phyloP scores from a whole-genome alignment of 2,329 filamentous ascomycete species.

The Thelonectria olida region DNA sequence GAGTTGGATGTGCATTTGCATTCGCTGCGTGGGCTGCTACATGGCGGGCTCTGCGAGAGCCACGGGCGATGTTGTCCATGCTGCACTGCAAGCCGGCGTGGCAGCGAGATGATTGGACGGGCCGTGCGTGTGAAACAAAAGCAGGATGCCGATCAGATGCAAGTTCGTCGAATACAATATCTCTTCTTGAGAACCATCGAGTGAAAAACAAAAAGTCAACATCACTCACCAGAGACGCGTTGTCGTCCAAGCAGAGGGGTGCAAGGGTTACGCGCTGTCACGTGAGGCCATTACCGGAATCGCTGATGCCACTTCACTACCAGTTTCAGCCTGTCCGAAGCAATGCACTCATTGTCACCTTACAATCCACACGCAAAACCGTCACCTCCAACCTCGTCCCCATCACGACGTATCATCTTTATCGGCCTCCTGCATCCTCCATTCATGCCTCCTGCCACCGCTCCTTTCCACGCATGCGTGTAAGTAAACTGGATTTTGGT shows the following conservation, averaged over 20 bases:
- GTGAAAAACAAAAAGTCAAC: neutral
- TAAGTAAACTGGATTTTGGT: neutral
- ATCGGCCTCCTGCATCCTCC: neutral
- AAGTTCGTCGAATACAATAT: no score
- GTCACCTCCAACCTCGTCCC: neutral
- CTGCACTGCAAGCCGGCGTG: no score
- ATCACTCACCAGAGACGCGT: neutral
- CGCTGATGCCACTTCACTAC: neutral
- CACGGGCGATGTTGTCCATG: constrained; percentile 44
- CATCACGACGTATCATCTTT: neutral
- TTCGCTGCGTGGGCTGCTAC: constrained; percentile 34
- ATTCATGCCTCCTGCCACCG: neutral
- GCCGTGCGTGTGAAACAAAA: neutral
- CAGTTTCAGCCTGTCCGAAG: neutral
- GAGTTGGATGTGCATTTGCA: constrained; percentile 23
- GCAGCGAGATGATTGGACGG: neutral
- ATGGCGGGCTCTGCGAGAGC: constrained; percentile 44
- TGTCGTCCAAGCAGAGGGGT: neutral
- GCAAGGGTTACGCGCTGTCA: constrained; percentile 11
- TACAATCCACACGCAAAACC: neutral
- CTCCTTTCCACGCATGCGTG: neutral
- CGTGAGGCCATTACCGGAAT: neutral
- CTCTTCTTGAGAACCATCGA: no score
- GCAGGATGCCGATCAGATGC: neutral
- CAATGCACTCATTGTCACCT: neutral